A percentile compares a stretch with the other conserved stretches of the same genome.
Evolutionary conservation across 495 filamentous ascomycete genomes (phyloP).

Genomic region (Parathielavia hyrcaniae): DNA sequence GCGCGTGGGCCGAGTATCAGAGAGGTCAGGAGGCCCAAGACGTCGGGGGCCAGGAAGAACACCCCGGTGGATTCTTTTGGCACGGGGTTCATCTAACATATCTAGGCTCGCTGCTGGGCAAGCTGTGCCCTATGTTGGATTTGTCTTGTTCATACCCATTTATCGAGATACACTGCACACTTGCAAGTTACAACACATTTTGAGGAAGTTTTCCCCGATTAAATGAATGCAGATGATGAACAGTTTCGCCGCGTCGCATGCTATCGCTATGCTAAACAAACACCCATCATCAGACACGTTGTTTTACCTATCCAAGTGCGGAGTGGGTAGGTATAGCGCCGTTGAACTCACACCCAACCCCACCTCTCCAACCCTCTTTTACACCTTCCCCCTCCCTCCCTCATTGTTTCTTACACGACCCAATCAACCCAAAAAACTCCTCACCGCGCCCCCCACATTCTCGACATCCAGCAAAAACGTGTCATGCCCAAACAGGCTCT

Average conservation of each 20-base stretch:
- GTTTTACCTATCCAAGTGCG: no score
- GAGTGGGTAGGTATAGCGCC: no score
- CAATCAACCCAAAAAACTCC: constrained; percentile 60
- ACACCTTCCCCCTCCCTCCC: not conserved
- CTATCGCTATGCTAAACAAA: no score
- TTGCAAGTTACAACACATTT: not conserved
- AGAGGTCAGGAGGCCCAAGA: constrained; percentile 14
- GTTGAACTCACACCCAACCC: not conserved
- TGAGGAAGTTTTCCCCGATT: no score
- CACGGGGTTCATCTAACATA: constrained; percentile 26
- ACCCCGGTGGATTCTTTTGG: constrained; percentile 24
- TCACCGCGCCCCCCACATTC: constrained; percentile 78
- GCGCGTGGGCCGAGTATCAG: constrained; percentile 31
- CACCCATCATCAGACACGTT: no score
- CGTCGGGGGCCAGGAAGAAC: not conserved
- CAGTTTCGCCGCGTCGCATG: no score
- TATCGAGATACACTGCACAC: not conserved
- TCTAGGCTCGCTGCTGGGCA: not conserved
- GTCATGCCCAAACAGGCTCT: constrained; percentile 91
- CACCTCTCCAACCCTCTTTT: not conserved
- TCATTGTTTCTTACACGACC: not conserved
- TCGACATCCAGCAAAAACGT: constrained; percentile 92
- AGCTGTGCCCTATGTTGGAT: not conserved
- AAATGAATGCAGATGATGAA: no score
- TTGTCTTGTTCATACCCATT: constrained; percentile 2